Evolutionary conservation across 2,329 filamentous ascomycete species (phyloP).

Genomic region (Bipolaris bicolor): DNA sequence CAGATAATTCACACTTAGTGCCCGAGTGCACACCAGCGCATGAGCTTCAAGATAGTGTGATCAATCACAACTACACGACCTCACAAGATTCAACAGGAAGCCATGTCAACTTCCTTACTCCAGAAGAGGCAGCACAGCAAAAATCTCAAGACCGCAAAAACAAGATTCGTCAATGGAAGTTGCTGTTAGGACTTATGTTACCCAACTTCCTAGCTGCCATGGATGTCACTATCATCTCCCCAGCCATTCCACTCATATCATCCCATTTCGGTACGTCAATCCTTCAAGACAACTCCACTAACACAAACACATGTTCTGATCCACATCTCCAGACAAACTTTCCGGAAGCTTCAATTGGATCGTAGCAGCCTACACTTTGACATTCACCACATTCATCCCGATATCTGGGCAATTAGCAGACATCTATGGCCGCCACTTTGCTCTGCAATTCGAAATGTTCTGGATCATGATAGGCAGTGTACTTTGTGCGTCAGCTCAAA

Average conservation of each 20-base stretch:
- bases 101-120: constrained; percentile 18
- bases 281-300: neutral
- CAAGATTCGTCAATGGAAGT: constrained; percentile 62
- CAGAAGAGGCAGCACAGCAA: constrained; percentile 18
- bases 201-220: constrained; percentile 68
- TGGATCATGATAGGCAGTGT: constrained; percentile 62
- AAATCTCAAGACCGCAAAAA: constrained; percentile 22
- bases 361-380: constrained; percentile 71
- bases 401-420: constrained; percentile 70
- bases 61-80: neutral
- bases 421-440: constrained; percentile 66
- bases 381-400: constrained; percentile 70
- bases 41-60: neutral
- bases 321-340: constrained; percentile 54
- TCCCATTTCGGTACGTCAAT: constrained; percentile 64
- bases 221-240: constrained; percentile 69
- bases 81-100: constrained; percentile 2
- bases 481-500: constrained; percentile 65
- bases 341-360: constrained; percentile 65
- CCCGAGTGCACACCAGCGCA: constrained; percentile 19
- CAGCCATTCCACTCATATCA: constrained; percentile 67
- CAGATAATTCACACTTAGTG: constrained; percentile 32
- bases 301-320: constrained; percentile 10
- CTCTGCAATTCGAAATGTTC: constrained; percentile 63
- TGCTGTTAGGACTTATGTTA: constrained; percentile 64